Evolutionary conservation across 331 rosid species (phyloP).

Genomic region (Pyracantha coccinea): DNA sequence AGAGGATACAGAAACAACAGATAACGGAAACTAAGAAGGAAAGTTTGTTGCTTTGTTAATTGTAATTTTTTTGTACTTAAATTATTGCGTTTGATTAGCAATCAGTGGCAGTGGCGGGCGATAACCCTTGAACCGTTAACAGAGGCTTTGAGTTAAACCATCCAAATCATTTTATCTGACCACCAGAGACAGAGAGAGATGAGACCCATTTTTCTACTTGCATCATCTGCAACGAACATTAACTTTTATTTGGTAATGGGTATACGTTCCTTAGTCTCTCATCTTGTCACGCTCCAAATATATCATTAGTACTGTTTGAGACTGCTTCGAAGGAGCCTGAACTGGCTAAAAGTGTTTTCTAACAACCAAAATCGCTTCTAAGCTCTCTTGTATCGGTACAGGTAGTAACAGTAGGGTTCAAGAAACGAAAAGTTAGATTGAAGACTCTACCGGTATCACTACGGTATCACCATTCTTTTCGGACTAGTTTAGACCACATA

Average conservation of each 20-base stretch:
- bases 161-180: neutral
- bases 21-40: conserved; percentile 10
- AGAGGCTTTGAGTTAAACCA: neutral
- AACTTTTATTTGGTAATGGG: neutral
- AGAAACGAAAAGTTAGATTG: no score
- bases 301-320: neutral
- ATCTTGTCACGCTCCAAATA: neutral
- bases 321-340: neutral
- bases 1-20: conserved; percentile 37
- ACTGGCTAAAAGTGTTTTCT: neutral
- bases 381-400: neutral
- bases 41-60: neutral
- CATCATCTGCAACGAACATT: neutral
- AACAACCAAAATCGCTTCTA: neutral
- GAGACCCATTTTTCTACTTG: neutral
- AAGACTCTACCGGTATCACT: neutral
- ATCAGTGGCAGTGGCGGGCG: no score
- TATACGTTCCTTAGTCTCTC: neutral
- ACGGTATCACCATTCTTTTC: neutral
- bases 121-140: neutral
- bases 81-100: neutral
- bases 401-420: neutral
- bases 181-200: neutral
- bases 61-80: neutral
- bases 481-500: neutral